Base-by-base conservation (phyloP, 192 early-diverging fungal species). In the Umbelopsis sp. region DNA sequence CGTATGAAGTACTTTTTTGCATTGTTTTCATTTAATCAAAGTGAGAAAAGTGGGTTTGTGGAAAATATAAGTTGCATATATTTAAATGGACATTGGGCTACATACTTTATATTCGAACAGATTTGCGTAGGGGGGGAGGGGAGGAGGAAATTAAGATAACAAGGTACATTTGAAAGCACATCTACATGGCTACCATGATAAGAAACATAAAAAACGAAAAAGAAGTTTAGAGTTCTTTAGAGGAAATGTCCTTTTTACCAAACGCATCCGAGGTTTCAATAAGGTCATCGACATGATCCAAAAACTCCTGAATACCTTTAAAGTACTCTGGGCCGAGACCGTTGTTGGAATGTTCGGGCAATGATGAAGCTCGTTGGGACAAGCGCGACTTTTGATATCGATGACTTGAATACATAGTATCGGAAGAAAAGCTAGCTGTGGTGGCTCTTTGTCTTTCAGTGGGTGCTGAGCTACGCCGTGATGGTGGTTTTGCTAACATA, bases 301-400 rank as follows among this genome's bases (percentile, higher is more conserved):
- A 55, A 67, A 80, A 80, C 53, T 68, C 46, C 13, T 75, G 78
- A 11, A 80, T 64, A 13, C 74, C 70, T 50, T 68, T 49, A 64
- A 80, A 80, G 46, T 80, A 80, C 20, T 74, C 78, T 18, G 66
- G 78, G 9, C 74, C 77, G 20, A 79, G 44, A 20, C 47, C 55
- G 46, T 46, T 27, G 46, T 46, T n/a, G 15, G 69, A 61, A 27
- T 30, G 55, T 61, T 61, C 44, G 37, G 23, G 33, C 37, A 37
- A 7, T 10, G 18, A 44, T 20, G 46, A 21, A 25, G 41, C 21
- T 46, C 25, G 22, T 20, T 20, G 35, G 11, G 49, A 45, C 47
- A 72, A 41, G 22, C 44, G 66, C 51, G 46, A 49, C 47, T n/a
- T 33, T 72, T 61, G 64, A 41, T 41, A 41, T 41, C 37, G 37